Evolutionary conservation across 306 rosid species (phyloP).

Genomic region (Phaseolus lunatus): DNA sequence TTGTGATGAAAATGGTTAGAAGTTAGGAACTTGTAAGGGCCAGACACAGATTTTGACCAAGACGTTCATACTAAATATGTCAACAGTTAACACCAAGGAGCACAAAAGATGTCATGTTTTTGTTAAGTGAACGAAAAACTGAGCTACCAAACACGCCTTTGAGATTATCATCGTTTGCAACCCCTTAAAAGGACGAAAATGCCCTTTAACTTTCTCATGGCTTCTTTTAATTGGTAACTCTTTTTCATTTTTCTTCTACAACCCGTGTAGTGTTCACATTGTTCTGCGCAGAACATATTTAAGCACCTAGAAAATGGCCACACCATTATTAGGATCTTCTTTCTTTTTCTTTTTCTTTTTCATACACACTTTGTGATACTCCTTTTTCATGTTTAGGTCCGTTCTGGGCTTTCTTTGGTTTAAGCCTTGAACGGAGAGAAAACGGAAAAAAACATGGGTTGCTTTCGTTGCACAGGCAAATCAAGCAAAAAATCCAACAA

Average conservation of each 20-base stretch:
- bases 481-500: constrained; percentile 50
- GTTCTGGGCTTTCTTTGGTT: constrained; percentile 21
- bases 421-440: constrained; percentile 43
- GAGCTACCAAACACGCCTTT: constrained; percentile 17
- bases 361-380: constrained; percentile 42
- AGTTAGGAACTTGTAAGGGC: no score
- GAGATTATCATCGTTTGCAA: background rate
- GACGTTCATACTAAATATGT: background rate
- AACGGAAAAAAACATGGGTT: constrained; percentile 73
- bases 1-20: no score
- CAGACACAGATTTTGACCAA: no score
- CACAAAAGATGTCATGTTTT: background rate
- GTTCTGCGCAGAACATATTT: constrained; percentile 38
- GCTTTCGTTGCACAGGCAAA: constrained; percentile 65
- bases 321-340: background rate
- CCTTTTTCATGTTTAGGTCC: constrained; percentile 22
- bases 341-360: constrained; percentile 6
- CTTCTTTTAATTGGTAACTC: background rate
- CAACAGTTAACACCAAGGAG: constrained; percentile 7
- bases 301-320: constrained; percentile 24
- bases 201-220: constrained; percentile 42
- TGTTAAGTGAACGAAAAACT: background rate
- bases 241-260: background rate
- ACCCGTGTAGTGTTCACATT: constrained; percentile 23
- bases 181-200: constrained; percentile 29